Evolutionary conservation across 2,329 filamentous ascomycete genomes (phyloP), one percentile per base, ranked within the genome.

Genomic region (Colletotrichum magnum): DNA sequence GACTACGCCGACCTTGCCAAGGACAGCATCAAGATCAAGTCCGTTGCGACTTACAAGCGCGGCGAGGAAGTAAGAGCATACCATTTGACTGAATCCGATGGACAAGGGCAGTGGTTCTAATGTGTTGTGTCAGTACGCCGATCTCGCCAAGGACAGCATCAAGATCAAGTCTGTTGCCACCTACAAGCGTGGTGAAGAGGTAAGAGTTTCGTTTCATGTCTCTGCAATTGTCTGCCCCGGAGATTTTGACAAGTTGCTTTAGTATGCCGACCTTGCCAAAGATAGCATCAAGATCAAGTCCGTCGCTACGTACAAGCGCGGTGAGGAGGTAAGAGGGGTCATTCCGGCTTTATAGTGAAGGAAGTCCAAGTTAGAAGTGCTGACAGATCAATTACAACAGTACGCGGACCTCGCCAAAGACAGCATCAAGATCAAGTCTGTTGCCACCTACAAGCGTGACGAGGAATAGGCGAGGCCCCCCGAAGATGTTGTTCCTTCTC

Each of bases 1-100:
- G 61, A 64, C 13, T 51, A 65, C 9, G 41, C 51, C 32, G n/a
- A 66, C 7, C 43, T 58, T 6, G 60, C 48, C 2, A 65, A 68
- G 60, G 47, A 57, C 41, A 53, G 26, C 21, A 68, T 68, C 0
- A 36, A 57, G 6, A 68, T 68, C 47, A 68, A 68, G 36, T 64
- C 64, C 2, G 64, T 48, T 0, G 52, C 45, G 2, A 68, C 64
- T 9, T 58, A 58, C 54, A 45, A 47, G 24, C 39, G 39, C 36
- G 54, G n/a, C n/a, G 52, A 56, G 1, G 15, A 56, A 2, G 54
- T 58, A 4, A 18, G 54, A 24, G 3, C 18, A 24, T 24, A 3
- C 21, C 3, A 24, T 24, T 24, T 24, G 21, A 24, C 21, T 24
- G 21, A 24, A 24, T 24, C 21, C 3, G 2, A 24, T 4, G 3